Evolutionary conservation across 2,329 filamentous ascomycete genomes (phyloP).

Genomic region (Colletotrichum orbiculare): DNA sequence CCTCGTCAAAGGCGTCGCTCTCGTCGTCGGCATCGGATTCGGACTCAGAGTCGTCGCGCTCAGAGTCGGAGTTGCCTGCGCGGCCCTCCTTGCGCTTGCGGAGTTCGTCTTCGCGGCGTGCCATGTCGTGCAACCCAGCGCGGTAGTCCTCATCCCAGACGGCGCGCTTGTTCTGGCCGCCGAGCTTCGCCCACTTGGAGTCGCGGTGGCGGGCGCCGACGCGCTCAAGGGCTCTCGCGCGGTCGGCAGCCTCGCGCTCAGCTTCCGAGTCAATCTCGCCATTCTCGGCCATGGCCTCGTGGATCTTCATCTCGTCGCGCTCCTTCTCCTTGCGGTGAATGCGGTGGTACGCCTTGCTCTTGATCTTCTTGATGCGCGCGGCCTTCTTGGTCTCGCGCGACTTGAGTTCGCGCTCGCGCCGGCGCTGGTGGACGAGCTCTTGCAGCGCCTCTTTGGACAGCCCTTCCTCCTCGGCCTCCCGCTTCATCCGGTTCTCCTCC

Average conservation of each 20-base stretch:
- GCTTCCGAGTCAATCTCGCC: conserved; percentile 73
- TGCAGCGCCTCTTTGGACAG: conserved; percentile 79
- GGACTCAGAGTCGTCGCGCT: conserved; percentile 61
- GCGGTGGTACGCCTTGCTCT: conserved; percentile 93
- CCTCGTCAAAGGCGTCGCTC: conserved; percentile 65
- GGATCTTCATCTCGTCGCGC: conserved; percentile 63
- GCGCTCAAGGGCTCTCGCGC: conserved; percentile 82
- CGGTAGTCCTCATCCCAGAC: conserved; percentile 92
- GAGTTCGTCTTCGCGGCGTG: conserved; percentile 83
- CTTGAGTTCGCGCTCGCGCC: conserved; percentile 83
- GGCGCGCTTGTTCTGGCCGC: conserved; percentile 81
- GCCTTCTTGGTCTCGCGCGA: conserved; percentile 90
- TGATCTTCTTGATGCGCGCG: conserved; percentile 98
- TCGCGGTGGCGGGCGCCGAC: conserved; percentile 88
- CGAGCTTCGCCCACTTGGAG: conserved; percentile 91
- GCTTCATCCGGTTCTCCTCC: conserved; percentile 62
- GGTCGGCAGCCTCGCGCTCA: conserved; percentile 73
- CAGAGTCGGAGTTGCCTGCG: conserved; percentile 52
- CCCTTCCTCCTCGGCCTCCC: conserved; percentile 75
- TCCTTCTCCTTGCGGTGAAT: conserved; percentile 83
- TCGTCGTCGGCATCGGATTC: conserved; percentile 65
- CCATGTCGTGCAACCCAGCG: conserved; percentile 82
- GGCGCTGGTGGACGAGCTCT: conserved; percentile 77
- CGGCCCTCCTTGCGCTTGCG: conserved; percentile 83
- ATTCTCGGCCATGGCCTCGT: conserved; percentile 64